A percentile compares a stretch with the other conserved stretches of the same genome.
phyloP scores from a whole-genome alignment of 2,329 filamentous ascomycete genomes.

The Fusarium verticillioides region DNA sequence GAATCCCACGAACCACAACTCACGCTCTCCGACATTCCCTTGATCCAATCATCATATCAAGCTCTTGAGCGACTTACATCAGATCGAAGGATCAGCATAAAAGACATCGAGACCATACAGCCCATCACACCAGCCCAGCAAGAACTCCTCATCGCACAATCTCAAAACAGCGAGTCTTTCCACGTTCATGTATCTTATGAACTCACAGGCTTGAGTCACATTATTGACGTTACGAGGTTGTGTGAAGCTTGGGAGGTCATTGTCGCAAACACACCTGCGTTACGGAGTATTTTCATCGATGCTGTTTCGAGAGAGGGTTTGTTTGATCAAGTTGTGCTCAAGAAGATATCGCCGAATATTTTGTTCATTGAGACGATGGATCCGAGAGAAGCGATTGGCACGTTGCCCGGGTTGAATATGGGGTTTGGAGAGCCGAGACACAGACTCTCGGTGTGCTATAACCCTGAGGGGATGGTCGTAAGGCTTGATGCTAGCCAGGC shows the following conservation, averaged over 20 bases:
- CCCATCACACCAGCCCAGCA: slow-evolving; percentile 62
- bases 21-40: slow-evolving; percentile 61
- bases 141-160: slow-evolving; percentile 60
- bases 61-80: slow-evolving; percentile 57
- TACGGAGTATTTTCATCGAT: slow-evolving; percentile 64
- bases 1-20: slow-evolving; percentile 57
- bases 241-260: slow-evolving; percentile 63
- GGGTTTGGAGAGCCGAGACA: slow-evolving; percentile 58
- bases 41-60: slow-evolving; percentile 60
- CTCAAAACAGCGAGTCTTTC: slow-evolving; percentile 54
- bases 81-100: slow-evolving; percentile 55
- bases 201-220: slow-evolving; percentile 51
- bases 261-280: slow-evolving; percentile 56
- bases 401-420: slow-evolving; percentile 54
- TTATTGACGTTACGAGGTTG: slow-evolving; percentile 57
- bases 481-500: slow-evolving; percentile 64
- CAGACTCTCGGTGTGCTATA: slow-evolving; percentile 61
- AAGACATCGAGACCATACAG: slow-evolving; percentile 61
- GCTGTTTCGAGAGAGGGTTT: slow-evolving; percentile 60
- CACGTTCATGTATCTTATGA: slow-evolving; percentile 61
- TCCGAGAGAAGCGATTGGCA: slow-evolving; percentile 52
- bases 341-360: slow-evolving; percentile 61
- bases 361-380: slow-evolving; percentile 61
- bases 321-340: slow-evolving; percentile 62
- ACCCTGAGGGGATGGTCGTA: slow-evolving; percentile 56